Evolutionary conservation across 176 grass and related monocot species (phyloP).

Genomic region (Rhynchospora tenuis): DNA sequence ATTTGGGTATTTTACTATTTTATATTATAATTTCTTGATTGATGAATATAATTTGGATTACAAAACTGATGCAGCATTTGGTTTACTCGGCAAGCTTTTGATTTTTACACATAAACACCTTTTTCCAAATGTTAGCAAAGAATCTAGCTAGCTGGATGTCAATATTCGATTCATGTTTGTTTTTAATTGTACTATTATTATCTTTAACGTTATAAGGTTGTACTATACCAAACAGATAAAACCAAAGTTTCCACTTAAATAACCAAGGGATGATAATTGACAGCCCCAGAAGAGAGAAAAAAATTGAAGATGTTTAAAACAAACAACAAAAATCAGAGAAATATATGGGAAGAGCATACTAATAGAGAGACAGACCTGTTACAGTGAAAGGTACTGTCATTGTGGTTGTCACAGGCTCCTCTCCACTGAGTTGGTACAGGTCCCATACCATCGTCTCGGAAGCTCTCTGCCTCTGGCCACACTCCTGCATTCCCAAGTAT

Average conservation of each 20-base stretch:
- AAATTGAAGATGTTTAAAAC: too few relatives aligned
- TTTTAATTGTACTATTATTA: too few relatives aligned
- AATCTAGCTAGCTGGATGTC: too few relatives aligned
- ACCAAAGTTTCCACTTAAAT: not conserved
- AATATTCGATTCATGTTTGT: too few relatives aligned
- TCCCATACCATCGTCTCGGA: conserved; percentile 76
- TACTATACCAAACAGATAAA: too few relatives aligned
- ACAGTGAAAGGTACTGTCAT: conserved; percentile 52
- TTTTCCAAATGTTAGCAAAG: too few relatives aligned
- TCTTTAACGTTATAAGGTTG: not conserved
- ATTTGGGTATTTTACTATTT: not conserved
- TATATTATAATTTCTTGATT: not conserved
- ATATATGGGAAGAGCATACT: not conserved
- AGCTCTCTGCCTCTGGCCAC: conserved; percentile 94
- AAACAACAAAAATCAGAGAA: not conserved
- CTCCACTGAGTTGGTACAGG: conserved; percentile 55
- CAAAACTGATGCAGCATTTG: not conserved
- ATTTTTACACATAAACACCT: too few relatives aligned
- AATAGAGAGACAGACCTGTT: conserved; percentile 50
- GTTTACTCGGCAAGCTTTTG: not conserved
- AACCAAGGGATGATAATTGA: not conserved
- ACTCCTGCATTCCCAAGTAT: conserved; percentile 49
- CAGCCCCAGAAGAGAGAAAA: not conserved
- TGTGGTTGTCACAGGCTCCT: conserved; percentile 75
- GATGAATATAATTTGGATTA: conserved; percentile 23